phyloP scores from a whole-genome alignment of 768 basidiomycete species.

The Hebeloma cylindrosporum region DNA sequence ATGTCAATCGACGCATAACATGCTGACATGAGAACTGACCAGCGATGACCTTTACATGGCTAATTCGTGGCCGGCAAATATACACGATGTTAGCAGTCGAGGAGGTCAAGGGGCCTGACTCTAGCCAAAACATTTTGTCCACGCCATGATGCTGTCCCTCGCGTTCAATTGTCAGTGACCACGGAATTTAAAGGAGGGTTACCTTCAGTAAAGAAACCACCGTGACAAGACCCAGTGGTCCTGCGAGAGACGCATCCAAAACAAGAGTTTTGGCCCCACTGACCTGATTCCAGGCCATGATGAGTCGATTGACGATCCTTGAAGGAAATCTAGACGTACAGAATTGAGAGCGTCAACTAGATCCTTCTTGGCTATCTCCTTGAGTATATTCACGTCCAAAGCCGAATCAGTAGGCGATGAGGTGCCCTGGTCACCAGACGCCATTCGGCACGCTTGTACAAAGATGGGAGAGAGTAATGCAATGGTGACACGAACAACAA shows the following conservation, averaged over 20 bases:
- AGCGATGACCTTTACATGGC: conserved; percentile 85
- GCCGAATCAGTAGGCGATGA: conserved; percentile 32
- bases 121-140: conserved; percentile 99
- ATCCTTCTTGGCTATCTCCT: conserved; percentile 77
- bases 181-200: neutral
- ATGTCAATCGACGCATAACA: conserved; percentile 25
- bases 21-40: conserved; percentile 51
- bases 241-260: conserved; percentile 84
- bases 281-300: conserved; percentile 47
- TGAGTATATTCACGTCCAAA: conserved; percentile 64
- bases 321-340: conserved; percentile 37
- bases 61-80: conserved; percentile 85
- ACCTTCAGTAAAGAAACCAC: conserved; percentile 94
- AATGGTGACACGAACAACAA: neutral
- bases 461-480: neutral
- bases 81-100: conserved; percentile 90
- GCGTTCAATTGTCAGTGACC: neutral
- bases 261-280: conserved; percentile 96
- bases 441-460: conserved; percentile 17
- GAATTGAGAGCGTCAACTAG: conserved; percentile 85
- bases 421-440: conserved; percentile 39
- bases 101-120: conserved; percentile 80
- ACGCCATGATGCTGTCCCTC: conserved; percentile 87
- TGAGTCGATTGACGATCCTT: conserved; percentile 11
- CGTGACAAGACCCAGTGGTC: conserved; percentile 92